phyloP scores from a whole-genome alignment of 2,329 filamentous ascomycete genomes.

The Penicillium sp. region DNA sequence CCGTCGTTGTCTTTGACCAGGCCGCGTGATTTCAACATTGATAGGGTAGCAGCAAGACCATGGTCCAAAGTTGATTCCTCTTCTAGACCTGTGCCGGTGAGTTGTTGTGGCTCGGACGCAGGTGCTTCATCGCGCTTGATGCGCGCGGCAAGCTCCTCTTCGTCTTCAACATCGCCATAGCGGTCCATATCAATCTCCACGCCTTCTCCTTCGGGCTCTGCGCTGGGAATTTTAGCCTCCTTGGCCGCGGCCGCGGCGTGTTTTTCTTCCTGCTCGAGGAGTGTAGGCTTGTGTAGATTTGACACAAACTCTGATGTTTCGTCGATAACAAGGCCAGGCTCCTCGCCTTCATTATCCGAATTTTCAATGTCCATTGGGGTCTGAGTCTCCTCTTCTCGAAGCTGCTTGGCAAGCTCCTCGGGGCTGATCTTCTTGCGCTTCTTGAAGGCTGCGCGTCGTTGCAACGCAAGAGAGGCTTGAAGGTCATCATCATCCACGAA shows the following conservation, averaged over 20 bases:
- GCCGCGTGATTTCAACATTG: conserved; percentile 80
- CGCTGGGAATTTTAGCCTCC: conserved; percentile 3
- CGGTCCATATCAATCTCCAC: conserved; percentile 55
- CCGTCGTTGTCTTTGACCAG: conserved; percentile 67
- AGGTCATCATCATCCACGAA: conserved; percentile 92
- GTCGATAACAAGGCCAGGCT: conserved; percentile 79
- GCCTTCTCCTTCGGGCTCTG: conserved; percentile 49
- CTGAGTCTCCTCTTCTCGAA: conserved; percentile 61
- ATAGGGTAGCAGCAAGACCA: conserved; percentile 78
- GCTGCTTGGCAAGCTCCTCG: conserved; percentile 79
- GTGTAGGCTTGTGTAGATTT: conserved; percentile 68
- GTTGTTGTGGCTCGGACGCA: conserved; percentile 34
- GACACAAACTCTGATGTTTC: conserved; percentile 95
- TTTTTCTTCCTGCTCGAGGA: conserved; percentile 52
- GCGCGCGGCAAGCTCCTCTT: conserved; percentile 50
- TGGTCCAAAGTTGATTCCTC: conserved; percentile 77
- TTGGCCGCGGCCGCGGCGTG: conserved; percentile 38
- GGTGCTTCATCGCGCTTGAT: conserved; percentile 49
- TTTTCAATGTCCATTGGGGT: conserved; percentile 60
- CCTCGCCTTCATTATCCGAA: conserved; percentile 45
- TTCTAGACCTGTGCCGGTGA: conserved; percentile 69
- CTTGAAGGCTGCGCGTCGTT: conserved; percentile 79
- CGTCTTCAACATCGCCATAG: conserved; percentile 52
- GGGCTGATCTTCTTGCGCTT: conserved; percentile 85
- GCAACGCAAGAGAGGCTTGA: conserved; percentile 78